Conservation (phyloP, 768 basidiomycete genomes). For the Macrolepiota albuminosa region DNA sequence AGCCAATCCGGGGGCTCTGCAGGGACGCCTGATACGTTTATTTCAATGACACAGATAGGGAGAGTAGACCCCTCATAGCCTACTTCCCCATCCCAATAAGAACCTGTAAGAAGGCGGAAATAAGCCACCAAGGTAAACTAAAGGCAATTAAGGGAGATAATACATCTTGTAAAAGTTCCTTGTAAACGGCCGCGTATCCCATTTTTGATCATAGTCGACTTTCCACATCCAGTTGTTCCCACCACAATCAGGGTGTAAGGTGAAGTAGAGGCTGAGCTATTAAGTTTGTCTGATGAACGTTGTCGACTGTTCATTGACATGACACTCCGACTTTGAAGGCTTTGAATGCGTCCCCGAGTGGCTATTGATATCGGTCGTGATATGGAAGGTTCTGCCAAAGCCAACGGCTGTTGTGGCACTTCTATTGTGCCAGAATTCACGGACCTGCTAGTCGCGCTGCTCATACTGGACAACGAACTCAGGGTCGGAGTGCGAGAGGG, state of each 20-base stretch:
- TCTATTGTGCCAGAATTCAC: constrained; percentile 31
- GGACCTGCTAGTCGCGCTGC: constrained; percentile 31
- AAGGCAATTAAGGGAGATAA: constrained; percentile 6
- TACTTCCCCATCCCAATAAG: constrained; percentile 30
- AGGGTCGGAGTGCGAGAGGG: constrained; percentile 48
- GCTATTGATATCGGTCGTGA: constrained; percentile 16
- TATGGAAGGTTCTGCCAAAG: constrained; percentile 33
- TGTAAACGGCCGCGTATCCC: constrained; percentile 59
- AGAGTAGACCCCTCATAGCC: constrained; percentile 30
- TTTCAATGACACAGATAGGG: constrained; percentile 50
- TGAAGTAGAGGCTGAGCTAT: constrained; percentile 18
- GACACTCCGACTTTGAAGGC: constrained; percentile 63
- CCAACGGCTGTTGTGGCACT: constrained; percentile 30
- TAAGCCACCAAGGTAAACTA: background rate
- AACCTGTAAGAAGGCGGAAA: constrained; percentile 19
- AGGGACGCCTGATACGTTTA: constrained; percentile 34
- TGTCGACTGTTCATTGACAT: constrained; percentile 33
- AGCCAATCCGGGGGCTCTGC: constrained; percentile 32
- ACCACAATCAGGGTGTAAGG: constrained; percentile 69
- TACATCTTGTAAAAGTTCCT: constrained; percentile 37
- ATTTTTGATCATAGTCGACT: constrained; percentile 74
- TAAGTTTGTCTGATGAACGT: constrained; percentile 22
- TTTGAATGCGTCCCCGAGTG: constrained; percentile 45
- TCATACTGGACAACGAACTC: constrained; percentile 32
- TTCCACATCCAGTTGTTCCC: constrained; percentile 77